Percentiles rank a stretch among this genome's conserved stretches.
These are phyloP conservation scores for Rhodofomes roseus DNA, from an alignment of 1,284 basidiomycete species.

Conservation along the genomic window DNA sequence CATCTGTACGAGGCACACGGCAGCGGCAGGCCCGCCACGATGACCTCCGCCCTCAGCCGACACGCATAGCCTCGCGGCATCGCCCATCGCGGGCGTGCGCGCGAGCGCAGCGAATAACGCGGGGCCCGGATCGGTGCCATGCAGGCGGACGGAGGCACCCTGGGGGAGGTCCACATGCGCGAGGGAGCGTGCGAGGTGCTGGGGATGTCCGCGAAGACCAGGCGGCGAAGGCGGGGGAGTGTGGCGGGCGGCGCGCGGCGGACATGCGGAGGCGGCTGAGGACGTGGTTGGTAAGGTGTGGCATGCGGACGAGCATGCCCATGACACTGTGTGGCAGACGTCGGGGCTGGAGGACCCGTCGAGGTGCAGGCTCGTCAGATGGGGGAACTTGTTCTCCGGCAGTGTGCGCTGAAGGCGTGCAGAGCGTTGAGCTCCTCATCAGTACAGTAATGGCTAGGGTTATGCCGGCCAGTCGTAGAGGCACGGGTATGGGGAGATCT, in stretches of 20 bases:
- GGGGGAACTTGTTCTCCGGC: not conserved
- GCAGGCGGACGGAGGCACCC: not conserved
- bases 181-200: not conserved
- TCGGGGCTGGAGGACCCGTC: not conserved
- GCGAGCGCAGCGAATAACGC: not conserved
- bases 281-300: not conserved
- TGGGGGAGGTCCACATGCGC: not conserved
- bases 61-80: not conserved
- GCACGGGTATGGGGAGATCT: too few species aligned
- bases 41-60: not conserved
- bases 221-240: not conserved
- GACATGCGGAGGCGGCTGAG: not conserved
- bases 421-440: too few species aligned
- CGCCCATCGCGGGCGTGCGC: not conserved
- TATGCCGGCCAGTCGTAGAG: too few species aligned
- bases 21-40: not conserved
- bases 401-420: too few species aligned
- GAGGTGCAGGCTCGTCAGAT: not conserved
- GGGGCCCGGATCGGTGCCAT: not conserved
- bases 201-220: not conserved
- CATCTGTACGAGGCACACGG: not conserved
- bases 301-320: not conserved
- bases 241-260: not conserved
- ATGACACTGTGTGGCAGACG: not conserved
- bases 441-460: too few species aligned